Base-by-base conservation (phyloP, 768 basidiomycete species). In the Boletus reticulatus region DNA sequence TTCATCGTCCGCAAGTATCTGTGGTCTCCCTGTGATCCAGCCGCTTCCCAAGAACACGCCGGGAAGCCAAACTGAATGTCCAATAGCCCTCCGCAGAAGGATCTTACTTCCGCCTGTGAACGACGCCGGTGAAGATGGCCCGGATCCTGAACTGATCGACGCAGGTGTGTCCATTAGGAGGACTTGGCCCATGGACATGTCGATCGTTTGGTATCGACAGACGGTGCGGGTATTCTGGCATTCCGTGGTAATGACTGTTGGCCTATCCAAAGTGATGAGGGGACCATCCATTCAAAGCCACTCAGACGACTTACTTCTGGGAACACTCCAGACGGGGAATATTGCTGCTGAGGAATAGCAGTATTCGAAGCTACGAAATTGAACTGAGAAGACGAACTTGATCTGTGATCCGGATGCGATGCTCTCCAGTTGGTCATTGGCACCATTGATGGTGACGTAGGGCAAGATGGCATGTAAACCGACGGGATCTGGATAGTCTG, bases 401-500 rank as follows among this genome's bases (percentile, higher is more conserved):
- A 75, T 42, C 75, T 72, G 63, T 80, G 77, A 59, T 78, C 76
- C 39, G 80, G 75, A 66, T 78, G 75, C 36, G 83, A 77, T 36
- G 83, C 71, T 50, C 85, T 82, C 51, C 84, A 78, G 62, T 78
- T 81, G 75, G 84, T 85, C 75, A 86, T 80, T 34, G 78, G 73
- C 16, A 75, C 48, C 62, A 70, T 63, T 13, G 83, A 80, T 13
- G 84, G 85, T 34, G 86, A 86, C 10, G 82, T 77, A 10, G 85
- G 85, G 67, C 81, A 85, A 14, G 85, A 85, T 8, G 84, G 82
- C 77, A 77, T 77, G 72, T 70, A 75, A 8, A 90, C 79, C 59
- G 79, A 82, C 20, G 88, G 88, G 41, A 89, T 77, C 67, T 82
- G 82, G 65, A 90, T 88, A 2, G 80, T 78, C 71, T 89, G 87